phyloP scores from a whole-genome alignment of 2,329 filamentous ascomycete species.

The Anthostomella pinea region DNA sequence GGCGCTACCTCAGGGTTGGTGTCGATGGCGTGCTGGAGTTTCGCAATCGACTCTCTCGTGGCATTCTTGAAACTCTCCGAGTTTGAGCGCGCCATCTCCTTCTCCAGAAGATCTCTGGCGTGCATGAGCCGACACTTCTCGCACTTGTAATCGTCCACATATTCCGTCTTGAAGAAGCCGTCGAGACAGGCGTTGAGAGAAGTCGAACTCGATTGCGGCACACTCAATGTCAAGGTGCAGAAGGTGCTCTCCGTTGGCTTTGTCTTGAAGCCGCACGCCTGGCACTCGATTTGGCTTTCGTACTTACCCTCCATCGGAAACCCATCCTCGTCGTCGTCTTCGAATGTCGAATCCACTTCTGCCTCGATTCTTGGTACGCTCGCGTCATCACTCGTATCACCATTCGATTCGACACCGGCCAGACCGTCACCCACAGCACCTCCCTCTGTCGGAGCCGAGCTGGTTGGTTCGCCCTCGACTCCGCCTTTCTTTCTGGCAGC shows the following conservation, averaged over 20 bases:
- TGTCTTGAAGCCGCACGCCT: slow-evolving; percentile 85
- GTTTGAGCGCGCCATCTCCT: slow-evolving; percentile 54
- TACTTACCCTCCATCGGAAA: slow-evolving; percentile 91
- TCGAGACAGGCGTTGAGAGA: slow-evolving; percentile 88
- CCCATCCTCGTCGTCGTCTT: slow-evolving; percentile 55
- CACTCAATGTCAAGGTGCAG: slow-evolving; percentile 86
- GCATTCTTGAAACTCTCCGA: slow-evolving; percentile 50
- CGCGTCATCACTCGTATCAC: slow-evolving; percentile 8
- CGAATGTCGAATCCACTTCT: slow-evolving; percentile 10
- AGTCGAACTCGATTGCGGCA: slow-evolving; percentile 78
- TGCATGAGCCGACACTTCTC: slow-evolving; percentile 87
- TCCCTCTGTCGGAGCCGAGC: slow-evolving; percentile 23
- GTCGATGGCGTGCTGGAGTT: slow-evolving; percentile 68
- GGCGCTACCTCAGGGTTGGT: slow-evolving; percentile 77
- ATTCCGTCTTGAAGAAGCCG: slow-evolving; percentile 88
- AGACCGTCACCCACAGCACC: slow-evolving; percentile 31
- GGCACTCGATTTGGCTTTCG: slow-evolving; percentile 93
- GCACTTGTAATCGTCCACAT: slow-evolving; percentile 96
- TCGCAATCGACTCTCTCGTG: slow-evolving; percentile 58
- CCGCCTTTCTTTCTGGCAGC: slow-evolving; percentile 44
- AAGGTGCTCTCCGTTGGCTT: slow-evolving; percentile 81
- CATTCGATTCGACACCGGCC: slow-evolving; percentile 25
- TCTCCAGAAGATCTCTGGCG: slow-evolving; percentile 62
- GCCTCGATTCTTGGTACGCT: slow-evolving; percentile 16
- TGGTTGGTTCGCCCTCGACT: slow-evolving; percentile 7